Percentiles rank a stretch among this genome's conserved stretches.
phyloP scores from a whole-genome alignment of 306 rosid genomes.

The Bauhinia variegata region DNA sequence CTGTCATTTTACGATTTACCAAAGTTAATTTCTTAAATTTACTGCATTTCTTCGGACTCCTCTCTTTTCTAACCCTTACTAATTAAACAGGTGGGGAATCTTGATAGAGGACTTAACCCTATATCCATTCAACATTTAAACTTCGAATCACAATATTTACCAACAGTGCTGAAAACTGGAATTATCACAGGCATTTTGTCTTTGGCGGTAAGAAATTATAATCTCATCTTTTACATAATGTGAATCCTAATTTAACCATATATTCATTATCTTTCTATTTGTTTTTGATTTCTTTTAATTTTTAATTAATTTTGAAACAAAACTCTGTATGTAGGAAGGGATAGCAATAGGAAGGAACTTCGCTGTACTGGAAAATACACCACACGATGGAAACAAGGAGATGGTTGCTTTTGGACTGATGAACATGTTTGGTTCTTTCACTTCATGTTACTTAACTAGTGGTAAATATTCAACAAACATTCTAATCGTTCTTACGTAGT shows the following conservation, averaged over 20 bases:
- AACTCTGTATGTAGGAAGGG: constrained; percentile 67
- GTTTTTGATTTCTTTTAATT: background rate
- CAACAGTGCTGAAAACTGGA: constrained; percentile 56
- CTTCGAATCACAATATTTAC: constrained; percentile 55
- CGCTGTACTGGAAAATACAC: constrained; percentile 60
- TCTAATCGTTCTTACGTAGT: no score
- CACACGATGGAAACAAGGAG: constrained; percentile 92
- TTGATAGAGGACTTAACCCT: constrained; percentile 81
- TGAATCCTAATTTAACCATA: no score
- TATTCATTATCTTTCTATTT: background rate
- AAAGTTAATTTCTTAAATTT: background rate
- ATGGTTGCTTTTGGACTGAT: constrained; percentile 88
- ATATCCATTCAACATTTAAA: constrained; percentile 51
- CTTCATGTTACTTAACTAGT: constrained; percentile 92
- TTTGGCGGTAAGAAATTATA: constrained; percentile 61
- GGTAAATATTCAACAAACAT: constrained; percentile 44
- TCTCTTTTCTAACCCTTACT: no score
- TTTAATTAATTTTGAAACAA: background rate
- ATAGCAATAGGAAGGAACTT: constrained; percentile 96
- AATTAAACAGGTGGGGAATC: constrained; percentile 92
- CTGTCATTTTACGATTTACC: background rate
- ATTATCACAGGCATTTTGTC: constrained; percentile 64
- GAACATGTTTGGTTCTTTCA: constrained; percentile 79
- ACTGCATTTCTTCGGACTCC: background rate
- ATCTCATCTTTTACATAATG: background rate